Evolutionary conservation across 441 rosid species (phyloP).

Genomic region (Gossypium aridum): DNA sequence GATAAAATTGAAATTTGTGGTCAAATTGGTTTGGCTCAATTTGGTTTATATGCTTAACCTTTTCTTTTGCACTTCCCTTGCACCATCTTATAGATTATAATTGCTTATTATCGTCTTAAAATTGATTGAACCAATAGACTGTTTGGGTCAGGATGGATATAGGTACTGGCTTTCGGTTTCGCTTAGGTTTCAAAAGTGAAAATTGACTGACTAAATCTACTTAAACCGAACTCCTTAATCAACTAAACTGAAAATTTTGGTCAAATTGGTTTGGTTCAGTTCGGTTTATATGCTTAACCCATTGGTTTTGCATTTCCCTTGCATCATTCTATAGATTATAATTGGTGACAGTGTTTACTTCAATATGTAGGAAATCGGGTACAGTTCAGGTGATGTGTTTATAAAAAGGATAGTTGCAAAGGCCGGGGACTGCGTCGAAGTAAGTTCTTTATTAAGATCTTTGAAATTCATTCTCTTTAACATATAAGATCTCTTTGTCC

Average conservation of each 20-base stretch:
- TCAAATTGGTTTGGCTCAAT: too few relatives aligned
- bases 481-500: constrained; percentile 6
- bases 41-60: too few relatives aligned
- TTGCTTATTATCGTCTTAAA: neutral
- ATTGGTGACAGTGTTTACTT: constrained; percentile 9
- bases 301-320: neutral
- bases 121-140: too few relatives aligned
- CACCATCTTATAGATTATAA: neutral
- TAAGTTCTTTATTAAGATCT: constrained; percentile 24
- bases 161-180: too few relatives aligned
- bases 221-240: too few relatives aligned
- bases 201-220: too few relatives aligned
- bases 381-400: constrained; percentile 45
- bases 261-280: too few relatives aligned
- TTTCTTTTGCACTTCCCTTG: neutral
- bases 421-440: constrained; percentile 67
- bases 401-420: constrained; percentile 67
- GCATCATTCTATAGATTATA: neutral
- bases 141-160: too few relatives aligned
- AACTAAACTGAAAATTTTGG: too few relatives aligned
- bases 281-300: too few relatives aligned
- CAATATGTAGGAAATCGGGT: constrained; percentile 47
- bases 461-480: constrained; percentile 14
- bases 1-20: too few relatives aligned
- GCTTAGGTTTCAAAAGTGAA: too few relatives aligned